Percentiles rank a stretch among this genome's conserved stretches.
These are phyloP conservation scores for Botrytis squamosa DNA, from an alignment of 2,329 filamentous ascomycete species.

Conservation along the genomic window DNA sequence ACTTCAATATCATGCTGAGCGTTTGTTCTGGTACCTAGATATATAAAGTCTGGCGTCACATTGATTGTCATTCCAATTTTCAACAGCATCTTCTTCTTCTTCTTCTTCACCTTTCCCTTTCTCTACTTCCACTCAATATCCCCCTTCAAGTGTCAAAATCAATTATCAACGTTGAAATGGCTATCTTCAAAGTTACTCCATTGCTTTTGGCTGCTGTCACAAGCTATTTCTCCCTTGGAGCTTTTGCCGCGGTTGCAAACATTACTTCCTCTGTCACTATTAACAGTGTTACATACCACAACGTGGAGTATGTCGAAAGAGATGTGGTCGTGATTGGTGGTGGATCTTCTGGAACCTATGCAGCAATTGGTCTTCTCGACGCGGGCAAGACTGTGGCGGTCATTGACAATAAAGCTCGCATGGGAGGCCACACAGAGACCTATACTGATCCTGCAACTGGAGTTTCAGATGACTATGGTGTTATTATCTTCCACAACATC, in stretches of 20 bases:
- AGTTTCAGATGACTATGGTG: constrained; percentile 41
- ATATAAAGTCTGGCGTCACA: not conserved
- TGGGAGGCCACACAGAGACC: constrained; percentile 36
- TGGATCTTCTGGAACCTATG: constrained; percentile 41
- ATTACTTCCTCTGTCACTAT: not conserved
- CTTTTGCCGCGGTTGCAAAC: not conserved
- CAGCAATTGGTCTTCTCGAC: constrained; percentile 39
- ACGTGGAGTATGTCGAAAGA: not conserved
- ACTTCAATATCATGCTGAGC: not conserved
- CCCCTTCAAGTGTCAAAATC: too few relatives aligned
- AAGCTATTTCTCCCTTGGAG: not conserved
- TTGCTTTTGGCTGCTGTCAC: not conserved
- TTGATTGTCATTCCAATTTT: not conserved
- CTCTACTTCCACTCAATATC: not conserved
- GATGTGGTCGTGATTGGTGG: constrained; percentile 42
- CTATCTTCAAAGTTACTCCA: not conserved
- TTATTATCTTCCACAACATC: constrained; percentile 31
- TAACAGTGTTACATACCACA: not conserved
- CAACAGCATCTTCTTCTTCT: not conserved
- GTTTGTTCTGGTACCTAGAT: not conserved
- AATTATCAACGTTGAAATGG: not conserved
- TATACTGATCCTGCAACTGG: constrained; percentile 40
- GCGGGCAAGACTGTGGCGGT: constrained; percentile 39
- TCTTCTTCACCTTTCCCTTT: not conserved
- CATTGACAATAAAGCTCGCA: constrained; percentile 39